Base-by-base conservation (phyloP, 495 filamentous ascomycete species). In the Tuber brumale region DNA sequence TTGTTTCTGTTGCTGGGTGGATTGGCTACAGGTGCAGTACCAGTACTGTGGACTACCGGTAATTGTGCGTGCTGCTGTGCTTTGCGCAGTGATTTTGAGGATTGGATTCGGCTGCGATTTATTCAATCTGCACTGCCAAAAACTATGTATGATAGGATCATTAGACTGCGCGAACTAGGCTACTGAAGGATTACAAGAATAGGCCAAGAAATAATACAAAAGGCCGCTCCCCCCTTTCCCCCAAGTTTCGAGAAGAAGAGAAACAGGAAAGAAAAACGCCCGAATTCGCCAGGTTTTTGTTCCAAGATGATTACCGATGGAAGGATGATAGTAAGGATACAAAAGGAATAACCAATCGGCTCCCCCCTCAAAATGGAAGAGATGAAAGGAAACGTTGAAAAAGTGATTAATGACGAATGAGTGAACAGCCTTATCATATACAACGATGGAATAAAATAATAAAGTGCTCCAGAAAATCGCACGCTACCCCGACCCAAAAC, bases 241-340 rank as follows among this genome's bases (percentile, higher is more conserved):
- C n/a, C 51, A 35, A 35, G 27, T 66, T 35, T 35, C 27, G 12
- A 31, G 16, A 66, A 31, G 27, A 31, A 66, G 57, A 66, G 27
- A 66, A 61, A 61, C 6, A 18, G 12, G 31, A n/a, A 35, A 35
- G 12, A 66, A 70, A 48, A 80, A 80, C 78, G 73, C 78, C 78
- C 48, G 70, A 72, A n/a, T 69, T 76, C 78, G 61, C 78, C 76
- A 66, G 31, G 12, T 35, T 14, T 27, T 18, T 16, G 44, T 35
- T 46, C 75, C 51, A 75, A 48, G 2, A 35, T 46, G 72, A 79
- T 75, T 70, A 31, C 37, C 74, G 79, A 75, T 72, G 76, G 70
- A 79, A 72, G 72, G 45, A 75, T 75, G 74, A 74, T 61, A 57
- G 51, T 31, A 16, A 61, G 57, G 0, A 61, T 61, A 61, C 57